Evolutionary conservation across 2,329 filamentous ascomycete genomes (phyloP), one percentile per base, ranked within the genome.

Genomic region (Xylaria sp.): DNA sequence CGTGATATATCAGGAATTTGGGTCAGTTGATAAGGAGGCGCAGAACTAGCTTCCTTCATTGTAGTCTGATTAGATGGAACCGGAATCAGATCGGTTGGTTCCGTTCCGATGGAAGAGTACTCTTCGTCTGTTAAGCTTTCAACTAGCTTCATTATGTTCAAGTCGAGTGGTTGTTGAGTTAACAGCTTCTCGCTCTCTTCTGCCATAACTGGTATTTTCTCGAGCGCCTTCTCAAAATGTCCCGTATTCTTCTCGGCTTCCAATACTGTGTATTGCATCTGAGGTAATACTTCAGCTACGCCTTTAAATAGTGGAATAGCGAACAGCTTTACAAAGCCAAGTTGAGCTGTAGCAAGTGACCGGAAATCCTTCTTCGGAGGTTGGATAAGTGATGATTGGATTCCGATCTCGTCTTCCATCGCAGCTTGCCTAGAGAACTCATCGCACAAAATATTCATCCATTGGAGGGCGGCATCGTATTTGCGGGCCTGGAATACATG

Each of bases 281-380:
- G 88, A 1, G 96, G 94, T 75, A 98, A 86, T 39, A 98, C 87
- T 73, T 96, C 92, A 33, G 92, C 89, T 7, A 98, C 90, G 7
- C 92, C 92, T 76, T 94, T 89, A 76, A 99, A 99, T 0, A 99
- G 85, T 0, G 96, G 96, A 55, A 94, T 89, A 17, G 95, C 96
- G 78, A 98, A 98, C 73, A 97, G 87, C 71, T 93, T 96, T 92
- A 98, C 97, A 80, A 99, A 99, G 27, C 93, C 91, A 61, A 97
- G 91, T 79, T 99, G 96, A 7, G 94, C 92, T 72, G 92, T 93
- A 69, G 89, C 92, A 60, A 97, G 85, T 62, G 95, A 94, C 68
- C 93, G 84, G 36, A 92, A 85, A 73, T 97, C 94, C 73, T 94
- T 92, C 65, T 93, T 89, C 45, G 96, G 93, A 3, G 91, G 89